These are phyloP conservation scores for Globisporangium camurandrum DNA, from an alignment of 352 stramenopile genomes.

Conservation along the genomic window DNA sequence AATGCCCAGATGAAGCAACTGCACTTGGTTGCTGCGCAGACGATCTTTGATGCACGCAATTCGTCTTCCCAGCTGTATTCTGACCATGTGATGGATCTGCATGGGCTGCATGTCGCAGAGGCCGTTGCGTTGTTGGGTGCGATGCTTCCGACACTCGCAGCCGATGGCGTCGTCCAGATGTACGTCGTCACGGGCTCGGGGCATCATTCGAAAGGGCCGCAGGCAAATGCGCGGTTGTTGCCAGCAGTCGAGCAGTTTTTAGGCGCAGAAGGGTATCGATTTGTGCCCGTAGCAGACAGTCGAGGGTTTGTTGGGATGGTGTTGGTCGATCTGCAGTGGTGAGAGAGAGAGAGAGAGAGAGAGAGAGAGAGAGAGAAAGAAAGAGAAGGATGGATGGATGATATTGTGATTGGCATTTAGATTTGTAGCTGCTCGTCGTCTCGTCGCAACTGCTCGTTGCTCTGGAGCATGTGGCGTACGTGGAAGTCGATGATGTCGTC, in stretches of 20 bases:
- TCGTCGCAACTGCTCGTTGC: background rate
- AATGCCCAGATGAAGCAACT: slow-evolving; percentile 82
- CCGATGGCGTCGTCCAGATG: slow-evolving; percentile 68
- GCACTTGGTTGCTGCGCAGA: slow-evolving; percentile 62
- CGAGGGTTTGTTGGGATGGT: slow-evolving; percentile 80
- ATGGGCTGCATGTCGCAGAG: slow-evolving; percentile 76
- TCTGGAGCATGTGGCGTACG: slow-evolving; percentile 23
- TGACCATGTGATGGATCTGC: slow-evolving; percentile 75
- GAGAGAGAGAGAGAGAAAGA: background rate
- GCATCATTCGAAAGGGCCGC: slow-evolving; percentile 70
- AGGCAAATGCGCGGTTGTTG: slow-evolving; percentile 57
- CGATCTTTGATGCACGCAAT: slow-evolving; percentile 79
- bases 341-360: slow-evolving; percentile 2
- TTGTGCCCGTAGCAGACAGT: slow-evolving; percentile 52
- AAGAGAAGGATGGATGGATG: background rate
- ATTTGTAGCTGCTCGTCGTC: background rate
- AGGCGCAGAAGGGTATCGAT: slow-evolving; percentile 65
- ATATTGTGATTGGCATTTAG: background rate
- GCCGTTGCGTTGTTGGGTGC: slow-evolving; percentile 66
- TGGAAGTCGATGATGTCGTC: slow-evolving; percentile 45
- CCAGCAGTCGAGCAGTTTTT: slow-evolving; percentile 80
- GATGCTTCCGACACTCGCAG: slow-evolving; percentile 63
- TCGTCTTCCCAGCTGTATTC: slow-evolving; percentile 66
- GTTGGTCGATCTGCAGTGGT: slow-evolving; percentile 77
- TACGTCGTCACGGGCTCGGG: slow-evolving; percentile 77